A percentile compares a stretch with the other conserved stretches of the same genome.
Evolutionary conservation across 2,329 filamentous ascomycete genomes (phyloP).

Genomic region (Penicillium fuscoglaucum): DNA sequence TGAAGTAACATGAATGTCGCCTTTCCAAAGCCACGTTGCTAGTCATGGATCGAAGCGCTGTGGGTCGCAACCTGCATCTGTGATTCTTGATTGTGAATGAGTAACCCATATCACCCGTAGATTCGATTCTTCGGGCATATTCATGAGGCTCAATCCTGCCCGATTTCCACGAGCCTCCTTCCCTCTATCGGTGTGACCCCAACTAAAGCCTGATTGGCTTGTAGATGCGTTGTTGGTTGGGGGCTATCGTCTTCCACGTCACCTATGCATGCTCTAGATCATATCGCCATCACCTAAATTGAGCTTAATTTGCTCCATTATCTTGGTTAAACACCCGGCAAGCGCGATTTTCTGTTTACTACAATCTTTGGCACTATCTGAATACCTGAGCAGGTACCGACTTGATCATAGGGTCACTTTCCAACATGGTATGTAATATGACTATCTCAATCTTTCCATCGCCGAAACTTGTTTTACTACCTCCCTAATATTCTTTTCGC

Average conservation of each 20-base stretch:
- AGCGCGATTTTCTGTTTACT: neutral
- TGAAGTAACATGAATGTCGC: neutral
- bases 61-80: neutral
- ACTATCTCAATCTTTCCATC: neutral
- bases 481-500: neutral
- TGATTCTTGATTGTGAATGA: neutral
- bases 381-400: neutral
- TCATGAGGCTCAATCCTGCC: neutral
- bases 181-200: neutral
- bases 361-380: neutral
- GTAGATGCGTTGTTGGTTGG: neutral
- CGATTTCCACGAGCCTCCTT: neutral
- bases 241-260: neutral
- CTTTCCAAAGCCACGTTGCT: neutral
- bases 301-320: conserved; percentile 6
- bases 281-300: neutral
- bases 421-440: neutral
- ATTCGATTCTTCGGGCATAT: neutral
- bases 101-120: neutral
- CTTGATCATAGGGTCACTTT: neutral
- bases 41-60: neutral
- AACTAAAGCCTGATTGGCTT: neutral
- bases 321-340: neutral
- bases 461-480: neutral
- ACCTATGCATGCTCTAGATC: neutral